These are phyloP conservation scores for Rhizopus microsporus DNA, from an alignment of 371 early-diverging fungal genomes.

Conservation along the genomic window DNA sequence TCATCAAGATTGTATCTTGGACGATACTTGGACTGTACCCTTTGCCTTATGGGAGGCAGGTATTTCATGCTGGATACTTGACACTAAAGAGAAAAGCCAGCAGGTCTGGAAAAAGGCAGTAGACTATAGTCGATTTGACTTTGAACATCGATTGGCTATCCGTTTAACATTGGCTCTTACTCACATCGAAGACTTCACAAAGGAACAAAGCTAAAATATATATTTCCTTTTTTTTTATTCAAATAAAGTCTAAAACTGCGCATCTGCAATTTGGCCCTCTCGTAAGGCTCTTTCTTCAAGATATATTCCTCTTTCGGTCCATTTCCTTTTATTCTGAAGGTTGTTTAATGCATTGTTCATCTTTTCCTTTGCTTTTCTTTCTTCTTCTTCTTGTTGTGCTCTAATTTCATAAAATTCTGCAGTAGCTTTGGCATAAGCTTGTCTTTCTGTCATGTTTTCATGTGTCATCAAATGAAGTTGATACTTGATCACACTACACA, in stretches of 20 bases:
- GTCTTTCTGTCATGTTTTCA: conserved; percentile 62
- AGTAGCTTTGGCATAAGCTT: conserved; percentile 74
- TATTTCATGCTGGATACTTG: conserved; percentile 35
- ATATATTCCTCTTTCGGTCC: conserved; percentile 36
- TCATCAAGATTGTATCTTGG: conserved; percentile 39
- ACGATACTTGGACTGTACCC: conserved; percentile 61
- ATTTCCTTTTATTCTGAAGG: conserved; percentile 24
- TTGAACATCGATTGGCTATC: conserved; percentile 46
- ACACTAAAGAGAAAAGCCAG: conserved; percentile 30
- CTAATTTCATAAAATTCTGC: conserved; percentile 72
- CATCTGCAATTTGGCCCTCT: conserved; percentile 24
- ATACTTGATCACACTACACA: conserved; percentile 70
- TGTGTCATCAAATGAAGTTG: conserved; percentile 74
- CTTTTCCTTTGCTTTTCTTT: conserved; percentile 64
- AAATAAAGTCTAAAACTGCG: conserved; percentile 17
- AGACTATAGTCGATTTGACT: conserved; percentile 39
- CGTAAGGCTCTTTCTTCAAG: conserved; percentile 43
- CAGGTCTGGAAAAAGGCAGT: conserved; percentile 46
- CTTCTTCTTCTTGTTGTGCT: conserved; percentile 74
- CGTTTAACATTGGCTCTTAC: conserved; percentile 39
- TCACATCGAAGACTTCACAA: conserved; percentile 27
- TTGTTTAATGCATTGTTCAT: conserved; percentile 28
- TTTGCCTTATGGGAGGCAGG: conserved; percentile 62
- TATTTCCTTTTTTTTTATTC: conserved; percentile 9
- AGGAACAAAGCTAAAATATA: background rate